Evolutionary conservation across 1,284 basidiomycete species (phyloP), one percentile per base, ranked within the genome.

Genomic region (Sphagnurus paluster): DNA sequence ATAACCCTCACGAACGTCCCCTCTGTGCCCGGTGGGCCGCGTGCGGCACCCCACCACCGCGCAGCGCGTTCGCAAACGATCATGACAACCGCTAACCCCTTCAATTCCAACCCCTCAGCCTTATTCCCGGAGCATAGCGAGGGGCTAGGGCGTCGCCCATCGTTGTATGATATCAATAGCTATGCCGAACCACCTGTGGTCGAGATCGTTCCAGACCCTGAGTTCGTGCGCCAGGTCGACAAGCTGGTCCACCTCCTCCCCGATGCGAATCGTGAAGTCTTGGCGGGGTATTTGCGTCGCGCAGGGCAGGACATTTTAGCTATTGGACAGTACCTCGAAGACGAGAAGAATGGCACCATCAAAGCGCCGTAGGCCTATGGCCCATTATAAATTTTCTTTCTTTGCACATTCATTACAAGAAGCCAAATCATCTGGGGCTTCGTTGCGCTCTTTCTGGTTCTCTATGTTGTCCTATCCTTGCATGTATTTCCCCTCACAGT

Each of bases 261-360:
- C 11, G 80, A 88, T 57, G 90, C 85, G 19, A 84, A 93, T 50
- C 76, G 79, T 42, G 66, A 67, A 7, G 69, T 90, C 3, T 72
- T 93, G 23, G 81, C 84, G 49, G 76, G 78, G 6, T 94, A 94
- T 67, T 65, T 93, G 42, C 75, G 76, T 23, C 75, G 84, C 19
- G 72, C 87, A 11, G 87, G 90, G 5, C 83, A 89, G 58, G 87
- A 90, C 63, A 86, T 91, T 46, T 67, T 87, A 36, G 91, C 91
- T 5, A 90, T 94, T 58, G 87, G 90, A 16, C 86, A 89, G 58
- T 94, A 92, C 64, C 70, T 94, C 23, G 90, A 93, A 55, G 91
- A 94, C 57, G 89, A 93, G 64, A 87, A 86, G 71, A 86, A 84
- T 56, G 88, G 87, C 17, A 75, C 69, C 16, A 62, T 90, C 35